Evolutionary conservation across 345 rosid species (phyloP).

Genomic region (Dovyalis caffra): DNA sequence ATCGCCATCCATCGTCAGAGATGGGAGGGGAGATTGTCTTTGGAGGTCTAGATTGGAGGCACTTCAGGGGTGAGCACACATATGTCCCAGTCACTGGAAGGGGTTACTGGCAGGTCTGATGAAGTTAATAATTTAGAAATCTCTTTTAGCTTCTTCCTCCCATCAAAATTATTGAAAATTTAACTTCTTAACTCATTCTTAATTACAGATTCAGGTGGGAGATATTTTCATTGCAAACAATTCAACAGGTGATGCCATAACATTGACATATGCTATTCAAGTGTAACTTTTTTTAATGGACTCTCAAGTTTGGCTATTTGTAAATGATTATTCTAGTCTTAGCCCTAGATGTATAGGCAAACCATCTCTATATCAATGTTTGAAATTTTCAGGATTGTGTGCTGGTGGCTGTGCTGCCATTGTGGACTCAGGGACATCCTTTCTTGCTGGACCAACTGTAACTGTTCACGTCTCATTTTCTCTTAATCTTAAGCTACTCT

Average conservation of each 20-base stretch:
- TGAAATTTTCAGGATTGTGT: constrained; percentile 44
- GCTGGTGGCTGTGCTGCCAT: constrained; percentile 41
- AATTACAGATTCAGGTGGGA: constrained; percentile 45
- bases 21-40: constrained; percentile 50
- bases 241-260: constrained; percentile 43
- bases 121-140: neutral
- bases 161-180: neutral
- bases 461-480: constrained; percentile 6
- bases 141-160: neutral
- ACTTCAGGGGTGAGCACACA: constrained; percentile 52
- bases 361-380: neutral
- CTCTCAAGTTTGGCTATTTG: neutral
- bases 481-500: neutral
- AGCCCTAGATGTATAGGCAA: neutral
- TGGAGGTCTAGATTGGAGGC: constrained; percentile 57
- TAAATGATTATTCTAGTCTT: neutral
- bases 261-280: neutral
- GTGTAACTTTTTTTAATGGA: neutral
- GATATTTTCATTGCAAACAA: constrained; percentile 38
- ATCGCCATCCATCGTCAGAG: constrained; percentile 32
- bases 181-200: constrained; percentile 1
- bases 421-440: constrained; percentile 55
- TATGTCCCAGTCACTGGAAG: constrained; percentile 39
- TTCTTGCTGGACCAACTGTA: constrained; percentile 64
- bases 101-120: constrained; percentile 58